Percentiles rank a stretch among this genome's conserved stretches.
These are phyloP conservation scores for Taiozyma sp. DNA, from an alignment of 1,139 yeast genomes.

Conservation along the genomic window DNA sequence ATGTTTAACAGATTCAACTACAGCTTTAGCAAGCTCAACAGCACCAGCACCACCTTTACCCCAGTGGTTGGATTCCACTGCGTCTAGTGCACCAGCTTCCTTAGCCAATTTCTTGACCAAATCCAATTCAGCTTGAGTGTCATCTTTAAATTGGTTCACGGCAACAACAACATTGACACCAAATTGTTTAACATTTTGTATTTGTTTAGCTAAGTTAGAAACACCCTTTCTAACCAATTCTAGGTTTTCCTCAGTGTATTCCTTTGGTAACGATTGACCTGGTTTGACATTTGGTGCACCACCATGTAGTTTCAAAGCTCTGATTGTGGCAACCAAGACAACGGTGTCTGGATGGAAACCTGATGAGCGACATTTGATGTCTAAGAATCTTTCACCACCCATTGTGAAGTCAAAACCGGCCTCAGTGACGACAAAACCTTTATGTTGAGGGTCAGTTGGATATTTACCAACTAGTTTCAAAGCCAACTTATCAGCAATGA, in stretches of 20 bases:
- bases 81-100: slow-evolving; percentile 72
- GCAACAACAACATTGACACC: slow-evolving; percentile 81
- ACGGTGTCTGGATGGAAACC: slow-evolving; percentile 71
- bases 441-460: slow-evolving; percentile 33
- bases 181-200: slow-evolving; percentile 62
- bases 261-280: slow-evolving; percentile 69
- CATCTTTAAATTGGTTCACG: slow-evolving; percentile 69
- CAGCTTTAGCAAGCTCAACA: slow-evolving; percentile 62
- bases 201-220: slow-evolving; percentile 72
- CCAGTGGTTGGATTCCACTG: slow-evolving; percentile 78
- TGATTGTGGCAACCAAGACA: slow-evolving; percentile 73
- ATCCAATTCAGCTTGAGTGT: slow-evolving; percentile 61
- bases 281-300: slow-evolving; percentile 85
- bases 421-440: slow-evolving; percentile 76
- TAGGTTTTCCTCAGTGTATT: slow-evolving; percentile 62
- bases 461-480: slow-evolving; percentile 52
- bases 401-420: slow-evolving; percentile 86
- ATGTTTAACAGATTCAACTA: slow-evolving; percentile 50
- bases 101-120: slow-evolving; percentile 59
- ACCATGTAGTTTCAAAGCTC: slow-evolving; percentile 79
- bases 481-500: slow-evolving; percentile 72
- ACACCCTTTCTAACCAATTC: slow-evolving; percentile 62
- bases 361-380: slow-evolving; percentile 74
- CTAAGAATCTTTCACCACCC: slow-evolving; percentile 86
- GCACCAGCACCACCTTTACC: slow-evolving; percentile 81